Conservation (phyloP, 2,329 filamentous ascomycete species). For the Nothopassalora personata region DNA sequence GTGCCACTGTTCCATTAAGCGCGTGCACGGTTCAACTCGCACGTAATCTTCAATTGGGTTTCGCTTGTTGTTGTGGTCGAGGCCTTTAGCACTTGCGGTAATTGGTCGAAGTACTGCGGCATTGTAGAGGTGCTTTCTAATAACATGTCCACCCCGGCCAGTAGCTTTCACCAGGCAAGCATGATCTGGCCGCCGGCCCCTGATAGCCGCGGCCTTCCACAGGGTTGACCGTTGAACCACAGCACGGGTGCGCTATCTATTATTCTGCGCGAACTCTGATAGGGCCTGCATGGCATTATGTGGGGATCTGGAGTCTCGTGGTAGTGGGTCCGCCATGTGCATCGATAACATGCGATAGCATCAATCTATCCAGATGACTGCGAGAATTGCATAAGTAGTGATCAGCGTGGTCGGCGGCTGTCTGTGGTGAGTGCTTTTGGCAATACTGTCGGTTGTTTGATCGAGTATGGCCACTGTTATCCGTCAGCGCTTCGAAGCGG, state of each 20-base stretch:
- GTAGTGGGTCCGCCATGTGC: not conserved
- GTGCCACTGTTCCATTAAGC: not conserved
- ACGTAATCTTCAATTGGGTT: not conserved
- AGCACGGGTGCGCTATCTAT: not conserved
- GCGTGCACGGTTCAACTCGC: not conserved
- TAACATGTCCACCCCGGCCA: not conserved
- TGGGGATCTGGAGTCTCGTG: not conserved
- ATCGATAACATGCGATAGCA: not conserved
- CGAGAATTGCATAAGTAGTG: conserved; percentile 1
- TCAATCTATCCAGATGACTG: not conserved
- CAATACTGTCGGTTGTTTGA: not conserved
- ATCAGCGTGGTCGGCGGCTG: not conserved
- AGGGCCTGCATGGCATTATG: not conserved
- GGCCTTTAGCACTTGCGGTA: not conserved
- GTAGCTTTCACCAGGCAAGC: too few species aligned
- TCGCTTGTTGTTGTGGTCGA: not conserved
- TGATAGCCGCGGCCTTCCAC: not conserved
- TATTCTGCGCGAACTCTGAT: not conserved
- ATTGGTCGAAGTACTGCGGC: not conserved
- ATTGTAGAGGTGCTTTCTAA: too few species aligned
- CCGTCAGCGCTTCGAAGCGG: conserved; percentile 26
- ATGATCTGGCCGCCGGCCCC: not conserved
- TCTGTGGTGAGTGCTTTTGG: not conserved
- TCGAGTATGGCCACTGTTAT: conserved; percentile 17
- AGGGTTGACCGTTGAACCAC: not conserved